Conservation (phyloP, 192 early-diverging fungal genomes). For the Phlyctochytrium planicorne region DNA sequence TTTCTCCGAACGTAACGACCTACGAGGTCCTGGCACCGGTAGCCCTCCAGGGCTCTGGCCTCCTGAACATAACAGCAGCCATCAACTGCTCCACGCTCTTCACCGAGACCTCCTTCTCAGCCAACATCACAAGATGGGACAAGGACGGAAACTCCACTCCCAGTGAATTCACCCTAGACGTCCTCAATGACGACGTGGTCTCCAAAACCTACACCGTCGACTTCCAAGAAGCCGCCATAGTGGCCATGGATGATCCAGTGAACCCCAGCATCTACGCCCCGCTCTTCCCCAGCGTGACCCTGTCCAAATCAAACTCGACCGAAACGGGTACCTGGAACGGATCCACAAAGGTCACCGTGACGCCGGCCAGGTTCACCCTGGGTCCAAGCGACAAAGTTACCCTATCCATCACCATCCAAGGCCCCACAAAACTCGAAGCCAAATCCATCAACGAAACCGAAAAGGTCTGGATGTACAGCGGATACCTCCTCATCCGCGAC, state of each 20-base stretch:
- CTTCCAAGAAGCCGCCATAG: background rate
- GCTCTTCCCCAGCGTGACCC: background rate
- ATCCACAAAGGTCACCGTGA: conserved; percentile 1
- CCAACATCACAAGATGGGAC: conserved; percentile 20
- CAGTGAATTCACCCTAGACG: conserved; percentile 4
- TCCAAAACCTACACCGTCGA: background rate
- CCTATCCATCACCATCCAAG: conserved; percentile 26
- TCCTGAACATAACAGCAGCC: conserved; percentile 63
- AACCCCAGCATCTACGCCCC: conserved; percentile 8
- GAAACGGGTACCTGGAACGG: background rate
- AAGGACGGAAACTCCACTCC: conserved; percentile 15
- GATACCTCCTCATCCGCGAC: conserved; percentile 21
- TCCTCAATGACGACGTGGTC: conserved; percentile 1
- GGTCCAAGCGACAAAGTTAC: conserved; percentile 18
- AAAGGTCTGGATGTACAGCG: conserved; percentile 19
- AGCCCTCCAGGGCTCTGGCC: conserved; percentile 68
- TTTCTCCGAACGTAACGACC: background rate
- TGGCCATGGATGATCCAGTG: conserved; percentile 10
- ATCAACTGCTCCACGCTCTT: conserved; percentile 49
- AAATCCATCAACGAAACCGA: conserved; percentile 8
- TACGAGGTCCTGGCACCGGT: conserved; percentile 28
- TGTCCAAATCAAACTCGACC: background rate
- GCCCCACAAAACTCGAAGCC: conserved; percentile 15
- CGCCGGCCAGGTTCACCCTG: conserved; percentile 14
- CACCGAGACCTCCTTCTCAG: background rate